Evolutionary conservation across 2,329 filamentous ascomycete species (phyloP), one percentile per base, ranked within the genome.

Genomic region (Mollisiaceae sp.): DNA sequence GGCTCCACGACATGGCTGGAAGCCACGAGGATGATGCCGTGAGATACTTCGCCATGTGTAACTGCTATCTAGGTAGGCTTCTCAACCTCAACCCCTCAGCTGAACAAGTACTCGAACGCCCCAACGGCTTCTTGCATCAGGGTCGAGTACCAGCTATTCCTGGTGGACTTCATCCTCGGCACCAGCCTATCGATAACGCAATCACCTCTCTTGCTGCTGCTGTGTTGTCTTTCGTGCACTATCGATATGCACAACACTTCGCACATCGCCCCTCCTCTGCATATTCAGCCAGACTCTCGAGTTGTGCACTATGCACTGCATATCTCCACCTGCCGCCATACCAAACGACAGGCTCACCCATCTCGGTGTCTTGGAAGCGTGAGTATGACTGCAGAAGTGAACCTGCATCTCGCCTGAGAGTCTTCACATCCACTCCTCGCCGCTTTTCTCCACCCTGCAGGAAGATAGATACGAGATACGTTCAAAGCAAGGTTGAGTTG

Each of bases 171-270:
- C 41, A 43, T 43, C 14, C 41, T 43, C 15, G 41, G 15, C 41
- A 43, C 4, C 41, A 43, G 41, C 41, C 12, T 43, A 43, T 43
- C 14, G 41, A 43, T 12, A 18, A 18, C 41, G 15, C 41, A 18
- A 18, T 18, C 6, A 18, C 38, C 11, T 12, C 38, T 41, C 12
- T 9, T 43, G 14, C 15, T 18, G 41, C 41, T 43, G 41, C 41
- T 43, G 41, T 24, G 45, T 20, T 50, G 45, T 22, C n/a, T n/a
- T n/a, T n/a, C n/a, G n/a, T n/a, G n/a, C 20, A 47, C 43, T 47
- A 47, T 47, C 45, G 45, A 50, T 22, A 50, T 50, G 45, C n/a
- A 50, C 50, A 54, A 35, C 24, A 54, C 50, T 20, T 50, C 41
- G 12, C 15, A 1, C 45, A 24, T 50, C n/a, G 14, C 22, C 45